Conservation (phyloP, 2,329 filamentous ascomycete genomes). For the Zarea fungicola region DNA sequence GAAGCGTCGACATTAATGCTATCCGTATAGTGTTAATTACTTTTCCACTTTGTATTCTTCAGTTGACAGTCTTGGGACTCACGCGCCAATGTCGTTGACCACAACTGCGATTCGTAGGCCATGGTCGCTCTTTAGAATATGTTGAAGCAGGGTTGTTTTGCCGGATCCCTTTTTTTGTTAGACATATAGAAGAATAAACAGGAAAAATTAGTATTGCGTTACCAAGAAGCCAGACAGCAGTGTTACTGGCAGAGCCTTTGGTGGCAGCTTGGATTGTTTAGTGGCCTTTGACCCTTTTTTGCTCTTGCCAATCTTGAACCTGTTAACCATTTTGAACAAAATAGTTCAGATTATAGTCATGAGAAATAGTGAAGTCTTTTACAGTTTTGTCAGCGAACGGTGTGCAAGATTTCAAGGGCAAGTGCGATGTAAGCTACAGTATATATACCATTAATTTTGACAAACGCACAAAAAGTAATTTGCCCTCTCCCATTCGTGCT, state of each 20-base stretch:
- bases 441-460: conserved; percentile 7
- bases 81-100: conserved; percentile 66
- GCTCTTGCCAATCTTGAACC: conserved; percentile 10
- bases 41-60: too few species aligned
- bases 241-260: conserved; percentile 48
- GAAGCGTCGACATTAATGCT: conserved; percentile 62
- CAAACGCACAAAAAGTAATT: conserved; percentile 6
- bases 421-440: neutral
- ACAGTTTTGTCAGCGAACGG: neutral
- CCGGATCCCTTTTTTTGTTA: conserved; percentile 51
- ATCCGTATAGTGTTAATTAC: too few species aligned
- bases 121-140: conserved; percentile 63
- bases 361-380: neutral
- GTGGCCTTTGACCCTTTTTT: conserved; percentile 10
- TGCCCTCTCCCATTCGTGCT: too few species aligned
- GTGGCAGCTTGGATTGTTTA: conserved; percentile 10
- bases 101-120: conserved; percentile 65
- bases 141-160: conserved; percentile 65
- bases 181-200: neutral
- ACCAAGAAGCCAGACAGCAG: conserved; percentile 57
- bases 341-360: neutral
- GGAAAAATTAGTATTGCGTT: conserved; percentile 13
- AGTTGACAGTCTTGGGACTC: conserved; percentile 16
- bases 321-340: conserved; percentile 2
- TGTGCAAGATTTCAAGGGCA: conserved; percentile 2